Base-by-base conservation (phyloP, 108 stramenopile species). In the Licmophora abbreviata region DNA sequence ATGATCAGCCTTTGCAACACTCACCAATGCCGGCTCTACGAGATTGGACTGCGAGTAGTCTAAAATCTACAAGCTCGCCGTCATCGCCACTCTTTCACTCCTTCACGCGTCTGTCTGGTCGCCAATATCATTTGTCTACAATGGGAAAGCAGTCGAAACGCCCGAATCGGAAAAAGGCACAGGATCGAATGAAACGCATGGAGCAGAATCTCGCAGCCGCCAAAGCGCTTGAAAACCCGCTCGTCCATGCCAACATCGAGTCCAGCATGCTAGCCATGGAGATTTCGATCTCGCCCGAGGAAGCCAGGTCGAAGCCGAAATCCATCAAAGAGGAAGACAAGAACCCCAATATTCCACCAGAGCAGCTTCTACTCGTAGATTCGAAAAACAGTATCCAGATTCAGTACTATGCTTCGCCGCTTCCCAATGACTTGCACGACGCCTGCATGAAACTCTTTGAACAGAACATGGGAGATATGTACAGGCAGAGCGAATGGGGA, bases 401-500 rank as follows among this genome's bases (percentile, higher is more conserved):
- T 51, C 63, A 26, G 57, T 64, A 31, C 60, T 38, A 23, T 48
- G 42, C 17, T 26, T 43, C 51, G 51, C 58, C 26, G 61, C 24
- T 31, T 54, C 18, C 6, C 40, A 18, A 40, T 52, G 17, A 53
- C 32, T 66, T 32, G 10, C 51, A 22, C 28, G 54, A 22, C 48
- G 36, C 30, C 46, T 83, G 64, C 38, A 37, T 71, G 1, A 10
- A 46, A 15, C 34, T 91, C 40, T 91, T 91, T 48, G 49, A 78
- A 54, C 31, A 21, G 0, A 91, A 91, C 54, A 91, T 91, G 89
- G 79, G 65, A 0, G 68, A 74, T 10, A 44, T 80, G 56, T 91
- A 91, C 46, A 28, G 25, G 47, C 34, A 70, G 9, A 77, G 76
- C 48, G 66, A 66, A 1, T 91, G 89, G 89, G 89, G 89, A 29